Base-by-base conservation (phyloP, 306 rosid species). In the Potentilla sterilis region DNA sequence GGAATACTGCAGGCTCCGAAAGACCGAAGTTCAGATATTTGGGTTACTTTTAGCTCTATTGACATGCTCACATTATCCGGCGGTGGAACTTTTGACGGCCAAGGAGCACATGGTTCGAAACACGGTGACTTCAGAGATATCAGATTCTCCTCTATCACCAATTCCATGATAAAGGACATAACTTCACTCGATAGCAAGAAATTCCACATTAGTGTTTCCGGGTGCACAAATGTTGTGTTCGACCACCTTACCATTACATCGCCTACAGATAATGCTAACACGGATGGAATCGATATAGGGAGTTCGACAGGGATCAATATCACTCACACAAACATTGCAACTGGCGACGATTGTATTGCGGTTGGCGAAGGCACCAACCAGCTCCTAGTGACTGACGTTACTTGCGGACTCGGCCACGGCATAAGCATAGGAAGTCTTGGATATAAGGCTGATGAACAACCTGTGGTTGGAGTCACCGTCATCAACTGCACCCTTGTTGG, bases 361-460 rank as follows among this genome's bases (percentile, higher is more conserved):
- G 7, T 22, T 57, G 15, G 63, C 5, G 63, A 57, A 22, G 77
- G 59, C 57, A 74, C 58, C 19, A 74, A 43, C 19, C 34, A 58
- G 18, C 63, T 74, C 35, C 10, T 22, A 37, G 19, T 74, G 37
- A n/a, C 28, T 22, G 38, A 10, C 7, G 44, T 74, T 5, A 14
- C 34, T 46, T 74, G 69, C 38, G 58, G 69, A 59, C 59, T 59
- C 7, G 61, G 70, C 5, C 70, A 74, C 12, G 77, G 69, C 5
- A 59, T 44, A 42, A 44, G 78, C 37, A 41, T 61, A 4, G 70
- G 69, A 3, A 74, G 77, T 6, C 77, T 74, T 44, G 69, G 77
- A 24, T 24, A 74, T 13, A 12, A 4, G 43, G 28, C 15, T 11
- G 19, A 74, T 42, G 70, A 74, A 0, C 32, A 74, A 44, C 32